Percentiles rank a stretch among this genome's conserved stretches.
These are phyloP conservation scores for Lophium mytilinum DNA, from an alignment of 495 filamentous ascomycete species.

Conservation along the genomic window DNA sequence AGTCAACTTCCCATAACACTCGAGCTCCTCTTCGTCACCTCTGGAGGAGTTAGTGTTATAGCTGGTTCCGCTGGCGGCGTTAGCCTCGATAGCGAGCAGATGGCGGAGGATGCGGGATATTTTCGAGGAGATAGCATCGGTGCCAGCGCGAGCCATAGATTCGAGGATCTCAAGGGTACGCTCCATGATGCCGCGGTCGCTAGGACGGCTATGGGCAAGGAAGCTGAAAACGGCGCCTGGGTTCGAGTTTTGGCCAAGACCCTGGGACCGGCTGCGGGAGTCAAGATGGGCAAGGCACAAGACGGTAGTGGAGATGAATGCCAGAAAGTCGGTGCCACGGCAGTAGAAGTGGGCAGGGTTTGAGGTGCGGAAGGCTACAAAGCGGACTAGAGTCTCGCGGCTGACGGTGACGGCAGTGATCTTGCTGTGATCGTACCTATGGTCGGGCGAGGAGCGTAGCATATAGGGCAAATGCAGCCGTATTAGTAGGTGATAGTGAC, in stretches of 20 bases:
- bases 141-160: background rate
- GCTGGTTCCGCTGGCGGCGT: background rate
- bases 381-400: constrained; percentile 28
- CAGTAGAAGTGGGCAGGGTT: constrained; percentile 20
- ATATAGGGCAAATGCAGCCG: constrained; percentile 15
- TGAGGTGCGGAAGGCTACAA: constrained; percentile 23
- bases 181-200: constrained; percentile 42
- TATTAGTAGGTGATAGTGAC: constrained; percentile 7
- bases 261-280: constrained; percentile 8
- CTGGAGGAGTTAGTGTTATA: no score
- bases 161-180: constrained; percentile 37
- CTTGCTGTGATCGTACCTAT: constrained; percentile 22
- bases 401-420: constrained; percentile 27
- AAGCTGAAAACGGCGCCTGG: constrained; percentile 20
- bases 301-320: constrained; percentile 31
- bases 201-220: constrained; percentile 34
- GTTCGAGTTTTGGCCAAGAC: background rate
- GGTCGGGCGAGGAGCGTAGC: background rate
- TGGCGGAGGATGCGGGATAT: constrained; percentile 20
- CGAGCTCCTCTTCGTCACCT: no score
- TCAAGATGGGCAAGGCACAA: constrained; percentile 33
- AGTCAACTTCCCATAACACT: no score
- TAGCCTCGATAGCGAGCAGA: constrained; percentile 14
- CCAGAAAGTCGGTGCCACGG: constrained; percentile 31
- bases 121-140: constrained; percentile 7